A percentile compares a stretch with the other conserved stretches of the same genome.
Evolutionary conservation across 345 rosid species (phyloP).

Genomic region (Mangifera indica): DNA sequence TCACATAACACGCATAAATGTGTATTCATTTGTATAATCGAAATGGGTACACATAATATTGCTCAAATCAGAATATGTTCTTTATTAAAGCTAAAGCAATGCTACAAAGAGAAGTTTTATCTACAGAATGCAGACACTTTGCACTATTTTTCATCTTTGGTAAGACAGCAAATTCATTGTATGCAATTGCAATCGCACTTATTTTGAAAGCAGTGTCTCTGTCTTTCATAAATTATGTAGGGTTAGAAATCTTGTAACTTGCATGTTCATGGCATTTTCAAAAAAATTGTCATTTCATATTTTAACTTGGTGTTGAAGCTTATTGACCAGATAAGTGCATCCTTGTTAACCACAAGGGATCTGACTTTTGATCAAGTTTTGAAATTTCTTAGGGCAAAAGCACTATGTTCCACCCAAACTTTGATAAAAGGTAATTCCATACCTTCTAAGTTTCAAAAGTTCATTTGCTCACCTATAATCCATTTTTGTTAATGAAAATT

Average conservation of each 20-base stretch:
- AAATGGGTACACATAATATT: too few relatives aligned
- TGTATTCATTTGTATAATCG: too few relatives aligned
- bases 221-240: not conserved
- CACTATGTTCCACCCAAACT: too few relatives aligned
- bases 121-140: not conserved
- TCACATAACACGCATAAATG: too few relatives aligned
- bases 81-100: not conserved
- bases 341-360: not conserved
- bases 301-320: not conserved
- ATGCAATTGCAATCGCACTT: not conserved
- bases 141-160: not conserved
- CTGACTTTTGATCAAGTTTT: not conserved
- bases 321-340: not conserved
- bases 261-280: too few relatives aligned
- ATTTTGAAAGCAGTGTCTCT: not conserved
- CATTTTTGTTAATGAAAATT: too few relatives aligned
- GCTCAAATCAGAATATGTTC: not conserved
- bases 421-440: too few relatives aligned
- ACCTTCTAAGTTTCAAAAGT: too few relatives aligned
- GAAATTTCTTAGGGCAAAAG: not conserved
- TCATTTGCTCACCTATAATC: too few relatives aligned
- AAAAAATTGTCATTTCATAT: too few relatives aligned
- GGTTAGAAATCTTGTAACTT: not conserved
- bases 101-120: too few relatives aligned
- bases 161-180: not conserved